Percentiles rank a stretch among this genome's conserved stretches.
Evolutionary conservation across 495 filamentous ascomycete species (phyloP).

Genomic region (Hypoxylon fuscum): DNA sequence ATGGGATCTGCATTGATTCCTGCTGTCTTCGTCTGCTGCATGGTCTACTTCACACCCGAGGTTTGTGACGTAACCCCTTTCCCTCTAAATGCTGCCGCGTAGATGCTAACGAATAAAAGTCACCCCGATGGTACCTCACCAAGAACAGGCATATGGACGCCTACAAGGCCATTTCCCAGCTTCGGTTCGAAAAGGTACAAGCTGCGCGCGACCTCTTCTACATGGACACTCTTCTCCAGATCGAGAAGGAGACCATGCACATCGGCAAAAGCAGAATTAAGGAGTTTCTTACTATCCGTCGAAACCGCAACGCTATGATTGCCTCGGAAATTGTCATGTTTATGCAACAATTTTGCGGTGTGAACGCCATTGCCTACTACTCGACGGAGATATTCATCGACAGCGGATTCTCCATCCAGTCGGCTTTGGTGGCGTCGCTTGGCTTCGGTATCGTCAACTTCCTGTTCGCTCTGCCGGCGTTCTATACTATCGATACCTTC

Average conservation of each 20-base stretch:
- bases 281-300: slow-evolving; percentile 76
- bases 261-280: slow-evolving; percentile 68
- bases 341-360: slow-evolving; percentile 81
- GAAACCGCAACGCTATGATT: slow-evolving; percentile 79
- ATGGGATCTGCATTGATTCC: slow-evolving; percentile 81
- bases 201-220: slow-evolving; percentile 86
- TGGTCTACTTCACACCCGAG: slow-evolving; percentile 79
- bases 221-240: slow-evolving; percentile 75
- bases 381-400: slow-evolving; percentile 70
- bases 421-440: slow-evolving; percentile 72
- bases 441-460: slow-evolving; percentile 84
- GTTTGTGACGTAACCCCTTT: slow-evolving; percentile 43
- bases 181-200: slow-evolving; percentile 76
- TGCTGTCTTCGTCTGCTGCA: slow-evolving; percentile 71
- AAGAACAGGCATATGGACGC: slow-evolving; percentile 72
- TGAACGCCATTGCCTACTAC: slow-evolving; percentile 76
- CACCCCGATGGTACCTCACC: slow-evolving; percentile 78
- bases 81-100: background rate
- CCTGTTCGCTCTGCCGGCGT: slow-evolving; percentile 78
- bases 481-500: slow-evolving; percentile 85
- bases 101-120: slow-evolving; percentile 41
- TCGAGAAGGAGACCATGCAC: slow-evolving; percentile 67
- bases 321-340: slow-evolving; percentile 85
- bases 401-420: slow-evolving; percentile 62
- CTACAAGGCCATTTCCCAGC: slow-evolving; percentile 69